These are phyloP conservation scores for Rubia peregrina DNA, from an alignment of 305 asterid species.

Conservation along the genomic window DNA sequence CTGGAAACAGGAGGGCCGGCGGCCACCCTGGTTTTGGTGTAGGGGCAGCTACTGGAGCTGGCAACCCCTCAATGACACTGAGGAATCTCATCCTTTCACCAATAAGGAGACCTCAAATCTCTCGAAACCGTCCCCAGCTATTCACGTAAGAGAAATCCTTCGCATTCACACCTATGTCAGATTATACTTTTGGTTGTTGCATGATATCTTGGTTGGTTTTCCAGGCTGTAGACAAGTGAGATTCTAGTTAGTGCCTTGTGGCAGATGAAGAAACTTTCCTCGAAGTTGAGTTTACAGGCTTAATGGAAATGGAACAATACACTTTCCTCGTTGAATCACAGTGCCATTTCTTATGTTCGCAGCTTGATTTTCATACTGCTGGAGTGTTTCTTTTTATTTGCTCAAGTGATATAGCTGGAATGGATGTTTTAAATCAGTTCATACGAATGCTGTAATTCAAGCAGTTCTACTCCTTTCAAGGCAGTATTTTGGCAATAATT, in stretches of 20 bases:
- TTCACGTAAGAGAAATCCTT: constrained; percentile 22
- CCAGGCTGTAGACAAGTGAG: constrained; percentile 15
- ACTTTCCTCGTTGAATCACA: background rate
- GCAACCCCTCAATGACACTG: constrained; percentile 24
- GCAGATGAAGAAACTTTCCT: background rate
- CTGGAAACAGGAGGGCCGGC: constrained; percentile 17
- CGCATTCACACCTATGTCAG: background rate
- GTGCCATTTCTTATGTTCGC: constrained; percentile 1
- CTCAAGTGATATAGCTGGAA: background rate
- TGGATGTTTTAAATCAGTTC: constrained; percentile 4
- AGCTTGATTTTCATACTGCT: background rate
- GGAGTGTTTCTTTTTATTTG: background rate
- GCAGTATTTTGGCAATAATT: background rate
- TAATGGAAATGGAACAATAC: background rate
- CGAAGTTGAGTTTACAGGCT: background rate
- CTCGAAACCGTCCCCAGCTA: constrained; percentile 23
- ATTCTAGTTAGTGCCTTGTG: background rate
- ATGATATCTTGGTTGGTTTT: constrained; percentile 4
- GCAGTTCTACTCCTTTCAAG: background rate
- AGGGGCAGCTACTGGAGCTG: constrained; percentile 19
- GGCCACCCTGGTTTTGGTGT: constrained; percentile 21
- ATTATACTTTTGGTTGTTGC: background rate
- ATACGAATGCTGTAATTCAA: background rate
- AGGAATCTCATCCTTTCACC: constrained; percentile 34
- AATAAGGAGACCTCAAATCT: constrained; percentile 31